These are phyloP conservation scores for Aspergillus conjunctus DNA, from an alignment of 495 filamentous ascomycete genomes.

Conservation along the genomic window DNA sequence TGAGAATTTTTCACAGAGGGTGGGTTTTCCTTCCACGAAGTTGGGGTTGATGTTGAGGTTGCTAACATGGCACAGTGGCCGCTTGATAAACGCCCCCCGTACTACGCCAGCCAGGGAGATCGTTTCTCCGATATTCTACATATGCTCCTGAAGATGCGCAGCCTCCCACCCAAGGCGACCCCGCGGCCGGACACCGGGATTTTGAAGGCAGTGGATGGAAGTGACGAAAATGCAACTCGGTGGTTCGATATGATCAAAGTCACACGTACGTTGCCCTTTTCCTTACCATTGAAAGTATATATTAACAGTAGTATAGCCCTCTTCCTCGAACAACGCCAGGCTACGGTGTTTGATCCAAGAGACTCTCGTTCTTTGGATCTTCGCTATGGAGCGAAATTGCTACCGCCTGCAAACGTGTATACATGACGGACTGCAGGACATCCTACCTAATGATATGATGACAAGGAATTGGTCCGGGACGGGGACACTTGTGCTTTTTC, in stretches of 20 bases:
- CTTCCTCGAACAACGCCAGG: conserved; percentile 49
- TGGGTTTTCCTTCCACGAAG: conserved; percentile 21
- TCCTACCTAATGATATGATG: conserved; percentile 9
- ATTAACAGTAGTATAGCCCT: conserved; percentile 28
- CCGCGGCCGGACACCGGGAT: conserved; percentile 55
- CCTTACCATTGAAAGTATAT: background rate
- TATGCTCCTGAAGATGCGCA: conserved; percentile 75
- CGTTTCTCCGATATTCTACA: conserved; percentile 70
- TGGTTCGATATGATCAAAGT: conserved; percentile 66
- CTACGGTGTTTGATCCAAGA: conserved; percentile 58
- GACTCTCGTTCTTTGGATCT: conserved; percentile 71
- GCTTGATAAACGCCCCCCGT: conserved; percentile 64
- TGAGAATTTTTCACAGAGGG: conserved; percentile 48
- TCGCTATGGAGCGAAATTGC: conserved; percentile 62
- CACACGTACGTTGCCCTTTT: conserved; percentile 51
- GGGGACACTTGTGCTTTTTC: background rate
- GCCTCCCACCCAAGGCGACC: conserved; percentile 63
- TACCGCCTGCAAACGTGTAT: conserved; percentile 39
- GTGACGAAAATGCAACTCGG: conserved; percentile 51
- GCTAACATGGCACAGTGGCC: conserved; percentile 57
- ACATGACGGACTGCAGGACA: conserved; percentile 13
- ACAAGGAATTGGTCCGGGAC: conserved; percentile 2
- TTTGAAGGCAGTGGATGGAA: conserved; percentile 54
- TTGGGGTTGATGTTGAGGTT: background rate
- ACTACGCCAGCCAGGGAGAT: conserved; percentile 70